Evolutionary conservation across 2,329 filamentous ascomycete genomes (phyloP).

Genomic region (Fusarium sp.): DNA sequence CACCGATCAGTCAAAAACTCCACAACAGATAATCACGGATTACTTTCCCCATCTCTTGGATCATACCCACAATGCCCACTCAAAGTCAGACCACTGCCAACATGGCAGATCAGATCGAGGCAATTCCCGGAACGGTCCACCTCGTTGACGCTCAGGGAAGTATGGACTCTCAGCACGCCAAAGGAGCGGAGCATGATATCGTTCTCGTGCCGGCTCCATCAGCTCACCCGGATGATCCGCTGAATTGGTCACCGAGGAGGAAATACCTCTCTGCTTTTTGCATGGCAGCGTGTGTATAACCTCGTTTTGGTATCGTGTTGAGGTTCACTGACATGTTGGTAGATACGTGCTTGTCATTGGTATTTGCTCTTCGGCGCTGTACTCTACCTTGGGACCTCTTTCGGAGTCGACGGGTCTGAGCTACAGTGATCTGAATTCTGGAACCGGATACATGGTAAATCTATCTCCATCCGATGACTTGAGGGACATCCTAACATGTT

Average conservation of each 20-base stretch:
- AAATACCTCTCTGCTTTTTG: not conserved
- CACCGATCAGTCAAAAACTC: not conserved
- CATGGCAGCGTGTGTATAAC: not conserved
- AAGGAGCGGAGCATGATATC: not conserved
- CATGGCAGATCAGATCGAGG: not conserved
- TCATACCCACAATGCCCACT: not conserved
- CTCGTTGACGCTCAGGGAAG: not conserved
- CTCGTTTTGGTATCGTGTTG: not conserved
- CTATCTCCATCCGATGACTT: accelerated
- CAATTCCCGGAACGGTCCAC: not conserved
- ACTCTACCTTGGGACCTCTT: not conserved
- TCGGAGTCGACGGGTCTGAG: not conserved
- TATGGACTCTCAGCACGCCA: not conserved
- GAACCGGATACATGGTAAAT: not conserved
- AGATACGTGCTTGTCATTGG: not conserved
- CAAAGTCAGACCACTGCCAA: not conserved
- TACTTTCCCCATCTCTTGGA: not conserved
- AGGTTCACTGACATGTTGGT: not conserved
- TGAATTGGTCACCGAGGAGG: not conserved
- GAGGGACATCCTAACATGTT: not conserved
- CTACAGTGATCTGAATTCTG: not conserved
- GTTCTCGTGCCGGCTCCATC: not conserved
- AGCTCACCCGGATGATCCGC: not conserved
- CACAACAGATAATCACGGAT: not conserved
- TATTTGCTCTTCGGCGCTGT: not conserved